Percentiles rank a stretch among this genome's conserved stretches.
Evolutionary conservation across 805 yeast species (phyloP).

Genomic region (Diddensiella santjacobensis): DNA sequence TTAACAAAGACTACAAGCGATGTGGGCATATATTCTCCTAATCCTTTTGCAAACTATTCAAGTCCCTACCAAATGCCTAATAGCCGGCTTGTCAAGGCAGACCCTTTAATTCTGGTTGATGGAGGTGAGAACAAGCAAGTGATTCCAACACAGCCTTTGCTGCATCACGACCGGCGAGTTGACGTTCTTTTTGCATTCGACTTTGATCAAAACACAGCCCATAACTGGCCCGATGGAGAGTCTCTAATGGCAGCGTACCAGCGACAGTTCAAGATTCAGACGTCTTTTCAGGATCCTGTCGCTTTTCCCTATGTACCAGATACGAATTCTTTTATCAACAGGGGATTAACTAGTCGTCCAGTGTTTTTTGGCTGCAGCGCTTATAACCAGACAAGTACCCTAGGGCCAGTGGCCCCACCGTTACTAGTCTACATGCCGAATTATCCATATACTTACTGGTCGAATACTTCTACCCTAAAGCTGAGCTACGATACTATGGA

Average conservation of each 20-base stretch:
- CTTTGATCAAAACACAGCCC: constrained; percentile 34
- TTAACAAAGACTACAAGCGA: constrained; percentile 41
- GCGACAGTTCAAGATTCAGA: constrained; percentile 30
- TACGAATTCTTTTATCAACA: constrained; percentile 13
- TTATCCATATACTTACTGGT: constrained; percentile 55
- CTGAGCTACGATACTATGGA: constrained; percentile 59
- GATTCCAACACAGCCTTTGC: constrained; percentile 59
- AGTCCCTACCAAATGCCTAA: constrained; percentile 29
- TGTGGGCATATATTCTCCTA: constrained; percentile 67
- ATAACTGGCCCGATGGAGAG: constrained; percentile 32
- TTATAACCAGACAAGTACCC: constrained; percentile 50
- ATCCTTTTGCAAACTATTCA: constrained; percentile 57
- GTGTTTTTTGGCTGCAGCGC: constrained; percentile 77
- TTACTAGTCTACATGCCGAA: constrained; percentile 76
- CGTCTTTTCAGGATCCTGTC: constrained; percentile 5
- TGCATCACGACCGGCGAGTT: constrained; percentile 56
- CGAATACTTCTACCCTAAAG: constrained; percentile 71
- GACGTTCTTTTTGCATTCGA: constrained; percentile 59
- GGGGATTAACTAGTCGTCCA: constrained; percentile 15
- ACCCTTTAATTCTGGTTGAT: constrained; percentile 53
- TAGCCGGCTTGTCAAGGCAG: constrained; percentile 36
- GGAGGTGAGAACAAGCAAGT: constrained; percentile 73
- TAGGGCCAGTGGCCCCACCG: constrained; percentile 52
- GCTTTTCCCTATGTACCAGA: constrained; percentile 19
- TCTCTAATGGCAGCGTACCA: constrained; percentile 27